These are phyloP conservation scores for Syzygium syzygioides DNA, from an alignment of 441 rosid genomes.

Conservation along the genomic window DNA sequence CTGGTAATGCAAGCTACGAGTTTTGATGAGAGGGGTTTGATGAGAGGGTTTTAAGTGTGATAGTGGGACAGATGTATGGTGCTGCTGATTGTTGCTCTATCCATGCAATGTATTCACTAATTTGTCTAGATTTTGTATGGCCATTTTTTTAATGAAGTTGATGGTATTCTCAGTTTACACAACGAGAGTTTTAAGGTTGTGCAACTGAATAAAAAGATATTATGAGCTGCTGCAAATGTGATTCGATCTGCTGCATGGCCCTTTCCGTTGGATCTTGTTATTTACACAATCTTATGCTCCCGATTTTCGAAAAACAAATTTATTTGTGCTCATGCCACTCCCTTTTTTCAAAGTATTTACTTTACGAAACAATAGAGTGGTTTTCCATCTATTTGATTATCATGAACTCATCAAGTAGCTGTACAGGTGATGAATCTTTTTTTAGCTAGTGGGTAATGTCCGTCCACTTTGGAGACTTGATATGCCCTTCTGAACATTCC, in stretches of 20 bases:
- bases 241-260: background rate
- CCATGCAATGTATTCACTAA: background rate
- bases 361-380: background rate
- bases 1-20: background rate
- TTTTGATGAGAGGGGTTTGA: background rate
- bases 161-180: background rate
- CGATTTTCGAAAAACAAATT: background rate
- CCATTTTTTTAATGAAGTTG: background rate
- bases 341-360: background rate
- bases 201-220: background rate
- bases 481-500: background rate
- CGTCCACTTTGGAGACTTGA: background rate
- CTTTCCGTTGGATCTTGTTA: background rate
- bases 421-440: background rate
- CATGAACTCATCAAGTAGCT: background rate
- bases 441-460: background rate
- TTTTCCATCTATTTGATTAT: background rate
- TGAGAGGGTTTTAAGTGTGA: background rate
- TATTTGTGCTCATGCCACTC: background rate
- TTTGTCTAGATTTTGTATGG: background rate
- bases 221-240: background rate
- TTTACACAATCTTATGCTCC: background rate
- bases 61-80: background rate
- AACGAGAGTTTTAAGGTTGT: background rate
- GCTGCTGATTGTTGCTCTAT: background rate